Percentiles rank a stretch among this genome's conserved stretches.
phyloP scores from a whole-genome alignment of 176 grass and related monocot species.

The Tillandsia leiboldiana region DNA sequence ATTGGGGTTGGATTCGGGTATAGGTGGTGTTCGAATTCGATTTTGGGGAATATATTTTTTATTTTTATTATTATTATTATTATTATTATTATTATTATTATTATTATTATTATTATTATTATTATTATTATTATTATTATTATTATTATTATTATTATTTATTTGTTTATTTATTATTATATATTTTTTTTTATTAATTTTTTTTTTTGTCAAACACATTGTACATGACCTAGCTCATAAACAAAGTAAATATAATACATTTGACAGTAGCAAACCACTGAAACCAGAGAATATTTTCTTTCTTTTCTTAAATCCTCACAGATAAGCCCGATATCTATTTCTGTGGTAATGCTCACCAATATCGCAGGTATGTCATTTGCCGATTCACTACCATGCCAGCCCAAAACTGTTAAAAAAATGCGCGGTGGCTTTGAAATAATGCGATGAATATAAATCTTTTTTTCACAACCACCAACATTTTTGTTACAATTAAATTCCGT shows the following conservation, averaged over 20 bases:
- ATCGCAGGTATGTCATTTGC: conserved; percentile 97
- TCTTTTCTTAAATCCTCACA: conserved; percentile 74
- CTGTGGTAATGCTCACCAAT: conserved; percentile 69
- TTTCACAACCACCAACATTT: conserved; percentile 69
- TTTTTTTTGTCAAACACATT: too few relatives aligned
- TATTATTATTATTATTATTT: too few relatives aligned
- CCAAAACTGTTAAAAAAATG: conserved; percentile 93
- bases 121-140: too few relatives aligned
- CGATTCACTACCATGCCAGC: conserved; percentile 20
- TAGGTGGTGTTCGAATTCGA: too few relatives aligned
- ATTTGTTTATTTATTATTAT: too few relatives aligned
- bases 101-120: too few relatives aligned
- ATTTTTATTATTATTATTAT: too few relatives aligned
- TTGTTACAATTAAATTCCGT: conserved; percentile 70
- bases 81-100: too few relatives aligned
- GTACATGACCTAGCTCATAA: conserved; percentile 91
- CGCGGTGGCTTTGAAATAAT: conserved; percentile 67
- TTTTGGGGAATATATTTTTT: too few relatives aligned
- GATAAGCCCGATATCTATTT: conserved; percentile 72
- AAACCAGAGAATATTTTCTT: conserved; percentile 69
- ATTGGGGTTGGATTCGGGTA: too few relatives aligned
- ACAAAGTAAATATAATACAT: conserved; percentile 97
- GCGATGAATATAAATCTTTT: conserved; percentile 71
- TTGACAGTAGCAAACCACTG: conserved; percentile 96
- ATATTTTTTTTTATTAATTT: too few relatives aligned